Evolutionary conservation across 768 basidiomycete species (phyloP).

Genomic region (Mycena filopes): DNA sequence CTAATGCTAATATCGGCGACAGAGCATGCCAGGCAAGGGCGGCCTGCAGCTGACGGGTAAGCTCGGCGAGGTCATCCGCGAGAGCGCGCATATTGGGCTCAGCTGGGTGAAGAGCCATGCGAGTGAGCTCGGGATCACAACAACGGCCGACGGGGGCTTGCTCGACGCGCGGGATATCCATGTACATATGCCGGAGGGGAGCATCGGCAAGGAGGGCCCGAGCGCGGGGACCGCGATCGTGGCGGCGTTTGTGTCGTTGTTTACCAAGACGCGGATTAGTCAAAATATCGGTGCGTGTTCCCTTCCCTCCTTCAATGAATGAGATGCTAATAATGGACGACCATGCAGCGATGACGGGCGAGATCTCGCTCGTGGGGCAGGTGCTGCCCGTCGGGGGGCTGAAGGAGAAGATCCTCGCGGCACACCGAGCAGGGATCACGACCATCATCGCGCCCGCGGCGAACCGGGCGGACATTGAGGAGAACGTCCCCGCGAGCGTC

Average conservation of each 20-base stretch:
- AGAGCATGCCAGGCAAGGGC: slow-evolving; percentile 98
- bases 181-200: slow-evolving; percentile 97
- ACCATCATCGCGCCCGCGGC: slow-evolving; percentile 89
- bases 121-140: slow-evolving; percentile 87
- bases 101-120: slow-evolving; percentile 95
- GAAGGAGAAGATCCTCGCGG: slow-evolving; percentile 96
- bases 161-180: slow-evolving; percentile 90
- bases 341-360: slow-evolving; percentile 92
- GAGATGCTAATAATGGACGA: background rate
- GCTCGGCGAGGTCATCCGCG: slow-evolving; percentile 96
- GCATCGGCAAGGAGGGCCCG: slow-evolving; percentile 94
- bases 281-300: slow-evolving; percentile 83
- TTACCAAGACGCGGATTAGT: slow-evolving; percentile 84
- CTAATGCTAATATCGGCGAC: slow-evolving; percentile 1
- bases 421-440: slow-evolving; percentile 96
- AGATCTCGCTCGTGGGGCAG: slow-evolving; percentile 95
- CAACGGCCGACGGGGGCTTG: slow-evolving; percentile 76
- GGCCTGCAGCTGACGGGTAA: slow-evolving; percentile 93
- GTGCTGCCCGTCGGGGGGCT: slow-evolving; percentile 96
- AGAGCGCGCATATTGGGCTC: slow-evolving; percentile 94
- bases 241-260: slow-evolving; percentile 90
- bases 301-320: background rate
- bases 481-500: slow-evolving; percentile 96
- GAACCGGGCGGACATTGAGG: slow-evolving; percentile 94
- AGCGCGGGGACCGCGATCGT: slow-evolving; percentile 96